Evolutionary conservation across 106 monocot genomes (phyloP).

Genomic region (Amphibolis antarctica): DNA sequence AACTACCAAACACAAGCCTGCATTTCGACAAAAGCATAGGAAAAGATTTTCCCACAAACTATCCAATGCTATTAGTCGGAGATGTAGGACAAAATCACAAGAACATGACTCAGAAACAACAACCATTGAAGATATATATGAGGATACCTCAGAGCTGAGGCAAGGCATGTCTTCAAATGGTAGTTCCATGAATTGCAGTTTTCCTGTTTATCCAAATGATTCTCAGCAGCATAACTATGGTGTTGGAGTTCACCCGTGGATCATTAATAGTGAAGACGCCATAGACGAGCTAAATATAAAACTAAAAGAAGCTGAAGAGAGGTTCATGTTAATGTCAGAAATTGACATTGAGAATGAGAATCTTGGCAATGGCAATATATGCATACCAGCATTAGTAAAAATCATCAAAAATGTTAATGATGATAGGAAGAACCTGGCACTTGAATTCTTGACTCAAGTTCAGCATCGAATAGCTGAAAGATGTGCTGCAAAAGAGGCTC

Average conservation of each 20-base stretch:
- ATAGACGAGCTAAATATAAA: constrained; percentile 43
- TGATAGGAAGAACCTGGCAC: constrained; percentile 45
- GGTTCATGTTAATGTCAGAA: constrained; percentile 21
- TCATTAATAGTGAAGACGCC: constrained; percentile 14
- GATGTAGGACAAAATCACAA: constrained; percentile 13
- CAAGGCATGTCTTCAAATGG: constrained; percentile 6
- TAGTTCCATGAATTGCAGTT: background rate
- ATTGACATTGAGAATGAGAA: constrained; percentile 32
- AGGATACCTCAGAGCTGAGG: constrained; percentile 34
- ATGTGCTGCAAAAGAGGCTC: constrained; percentile 33
- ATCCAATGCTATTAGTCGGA: constrained; percentile 16
- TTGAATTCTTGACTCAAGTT: constrained; percentile 63
- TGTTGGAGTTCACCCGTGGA: constrained; percentile 11
- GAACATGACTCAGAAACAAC: constrained; percentile 50
- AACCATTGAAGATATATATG: constrained; percentile 54
- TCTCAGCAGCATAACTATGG: constrained; percentile 10
- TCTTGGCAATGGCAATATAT: constrained; percentile 14
- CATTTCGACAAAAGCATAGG: constrained; percentile 14
- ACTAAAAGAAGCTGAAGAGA: constrained; percentile 50
- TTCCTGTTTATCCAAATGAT: constrained; percentile 15
- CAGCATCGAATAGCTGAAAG: constrained; percentile 54
- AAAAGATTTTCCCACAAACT: constrained; percentile 17
- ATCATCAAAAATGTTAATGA: constrained; percentile 34
- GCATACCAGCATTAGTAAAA: constrained; percentile 25
- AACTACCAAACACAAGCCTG: constrained; percentile 4